These are phyloP conservation scores for Sugiyamaella mastotermitis DNA, from an alignment of 805 yeast species.

Conservation along the genomic window DNA sequence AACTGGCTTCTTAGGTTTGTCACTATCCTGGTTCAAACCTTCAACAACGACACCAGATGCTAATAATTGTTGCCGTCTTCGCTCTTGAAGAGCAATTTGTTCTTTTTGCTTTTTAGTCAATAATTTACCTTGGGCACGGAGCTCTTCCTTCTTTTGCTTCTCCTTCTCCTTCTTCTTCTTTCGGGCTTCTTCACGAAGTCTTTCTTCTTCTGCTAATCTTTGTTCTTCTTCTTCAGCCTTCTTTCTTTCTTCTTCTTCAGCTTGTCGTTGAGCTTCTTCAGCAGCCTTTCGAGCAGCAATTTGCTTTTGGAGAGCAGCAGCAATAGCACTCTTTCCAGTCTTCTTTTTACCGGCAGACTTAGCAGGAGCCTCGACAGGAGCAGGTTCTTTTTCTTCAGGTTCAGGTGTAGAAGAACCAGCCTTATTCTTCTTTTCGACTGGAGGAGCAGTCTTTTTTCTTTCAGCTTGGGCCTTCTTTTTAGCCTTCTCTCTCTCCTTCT, in stretches of 20 bases:
- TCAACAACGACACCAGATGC: slow-evolving; percentile 69
- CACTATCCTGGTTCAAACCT: slow-evolving; percentile 48
- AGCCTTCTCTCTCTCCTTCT: slow-evolving; percentile 59
- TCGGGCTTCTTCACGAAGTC: slow-evolving; percentile 47
- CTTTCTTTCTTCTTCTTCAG: slow-evolving; percentile 62
- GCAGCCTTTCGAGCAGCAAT: slow-evolving; percentile 80
- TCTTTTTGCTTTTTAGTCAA: slow-evolving; percentile 93
- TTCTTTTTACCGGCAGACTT: slow-evolving; percentile 60
- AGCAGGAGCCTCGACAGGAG: slow-evolving; percentile 31
- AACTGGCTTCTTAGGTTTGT: slow-evolving; percentile 52
- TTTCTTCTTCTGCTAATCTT: slow-evolving; percentile 58
- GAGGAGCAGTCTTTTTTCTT: slow-evolving; percentile 65
- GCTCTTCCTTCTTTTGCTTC: slow-evolving; percentile 77
- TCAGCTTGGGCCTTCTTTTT: slow-evolving; percentile 86
- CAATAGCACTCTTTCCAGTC: slow-evolving; percentile 85
- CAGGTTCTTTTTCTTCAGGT: slow-evolving; percentile 24
- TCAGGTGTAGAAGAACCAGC: slow-evolving; percentile 34
- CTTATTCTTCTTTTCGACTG: slow-evolving; percentile 46
- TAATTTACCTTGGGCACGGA: slow-evolving; percentile 93
- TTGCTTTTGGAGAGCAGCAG: slow-evolving; percentile 87
- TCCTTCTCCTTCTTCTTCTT: slow-evolving; percentile 80
- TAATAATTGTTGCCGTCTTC: slow-evolving; percentile 80
- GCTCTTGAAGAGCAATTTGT: slow-evolving; percentile 77
- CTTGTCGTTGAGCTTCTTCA: slow-evolving; percentile 75
- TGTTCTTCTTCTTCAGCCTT: slow-evolving; percentile 46